Base-by-base conservation (phyloP, 176 grass and related monocot species). In the Otatea glauca region DNA sequence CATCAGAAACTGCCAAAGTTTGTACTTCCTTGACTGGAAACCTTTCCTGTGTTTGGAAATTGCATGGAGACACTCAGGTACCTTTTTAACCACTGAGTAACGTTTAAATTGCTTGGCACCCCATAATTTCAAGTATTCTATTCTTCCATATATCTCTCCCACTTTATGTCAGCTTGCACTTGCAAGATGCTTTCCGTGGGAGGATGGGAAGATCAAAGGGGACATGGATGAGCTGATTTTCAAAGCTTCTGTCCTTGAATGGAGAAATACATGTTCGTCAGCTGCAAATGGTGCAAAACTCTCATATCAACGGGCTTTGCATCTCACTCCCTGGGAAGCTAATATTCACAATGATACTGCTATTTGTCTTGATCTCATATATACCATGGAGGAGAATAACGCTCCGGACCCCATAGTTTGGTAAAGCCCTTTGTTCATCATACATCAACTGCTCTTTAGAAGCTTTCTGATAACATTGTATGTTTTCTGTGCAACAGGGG, bases 291-390 rank as follows among this genome's bases (percentile, higher is more conserved):
- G 76, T 85, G 93, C 93, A 81, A 95, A 93, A 65, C 73, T 80
- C 49, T 95, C 96, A 23, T 98, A 98, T 77, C 91, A 95, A 88
- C 83, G 89, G 39, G 89, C 83, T 83, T 92, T 90, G 72, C 83
- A 82, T 86, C 83, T 90, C 75, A 69, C 91, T 69, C 93, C 96
- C 7, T 98, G 96, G 96, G 87, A 95, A 84, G 89, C 96, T 82
- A 98, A 98, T 89, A 90, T 98, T 63, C 94, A 98, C 67, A 83
- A 84, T 81, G 96, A 98, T 88, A 84, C 81, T 85, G 93, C 96
- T 62, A 81, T 95, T 64, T 90, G 82, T 58, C 42, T 95, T 70
- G 89, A 93, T 90, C 77, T 93, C 62, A 95, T 98, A 81, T 85
- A 65, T 83, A 83, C 80, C 77, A 85, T 95, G 65, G 86, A 85